Evolutionary conservation across 1,284 basidiomycete genomes (phyloP).

Genomic region (Porogramme epimiltina): DNA sequence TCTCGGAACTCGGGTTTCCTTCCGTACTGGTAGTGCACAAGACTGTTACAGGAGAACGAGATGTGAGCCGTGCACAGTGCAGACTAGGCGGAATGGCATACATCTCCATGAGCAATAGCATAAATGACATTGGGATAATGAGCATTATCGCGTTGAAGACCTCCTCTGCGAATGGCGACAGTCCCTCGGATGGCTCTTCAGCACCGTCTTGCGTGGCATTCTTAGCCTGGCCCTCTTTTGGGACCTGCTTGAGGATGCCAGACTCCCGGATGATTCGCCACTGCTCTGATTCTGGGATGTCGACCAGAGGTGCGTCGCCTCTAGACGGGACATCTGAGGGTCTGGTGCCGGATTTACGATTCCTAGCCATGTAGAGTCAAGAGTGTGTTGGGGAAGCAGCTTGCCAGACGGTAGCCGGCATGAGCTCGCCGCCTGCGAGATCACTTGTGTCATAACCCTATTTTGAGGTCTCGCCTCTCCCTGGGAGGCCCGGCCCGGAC

Average conservation of each 20-base stretch:
- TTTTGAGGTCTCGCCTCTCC: too few relatives aligned
- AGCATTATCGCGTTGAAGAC: slow-evolving; percentile 62
- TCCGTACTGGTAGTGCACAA: slow-evolving; percentile 77
- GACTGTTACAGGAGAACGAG: slow-evolving; percentile 38
- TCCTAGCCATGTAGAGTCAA: background rate
- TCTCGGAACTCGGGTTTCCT: slow-evolving; percentile 47
- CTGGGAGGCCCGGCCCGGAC: too few relatives aligned
- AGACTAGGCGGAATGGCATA: slow-evolving; percentile 38
- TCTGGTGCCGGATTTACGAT: background rate
- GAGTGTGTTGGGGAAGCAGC: too few relatives aligned
- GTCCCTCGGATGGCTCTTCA: slow-evolving; percentile 16
- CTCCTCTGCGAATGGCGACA: slow-evolving; percentile 61
- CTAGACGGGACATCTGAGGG: too few relatives aligned
- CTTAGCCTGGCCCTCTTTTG: slow-evolving; percentile 13
- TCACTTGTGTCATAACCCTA: too few relatives aligned
- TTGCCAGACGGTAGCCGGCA: too few relatives aligned
- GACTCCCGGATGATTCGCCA: slow-evolving; percentile 72
- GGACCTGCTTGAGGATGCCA: slow-evolving; percentile 58
- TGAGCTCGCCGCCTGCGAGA: too few relatives aligned
- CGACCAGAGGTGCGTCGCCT: slow-evolving; percentile 20
- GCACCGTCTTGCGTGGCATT: background rate
- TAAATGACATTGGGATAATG: slow-evolving; percentile 70
- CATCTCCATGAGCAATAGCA: slow-evolving; percentile 80
- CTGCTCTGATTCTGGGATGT: slow-evolving; percentile 75
- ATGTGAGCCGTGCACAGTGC: background rate